phyloP scores from a whole-genome alignment of 2,329 filamentous ascomycete genomes.

The Colletotrichum tropicicola region DNA sequence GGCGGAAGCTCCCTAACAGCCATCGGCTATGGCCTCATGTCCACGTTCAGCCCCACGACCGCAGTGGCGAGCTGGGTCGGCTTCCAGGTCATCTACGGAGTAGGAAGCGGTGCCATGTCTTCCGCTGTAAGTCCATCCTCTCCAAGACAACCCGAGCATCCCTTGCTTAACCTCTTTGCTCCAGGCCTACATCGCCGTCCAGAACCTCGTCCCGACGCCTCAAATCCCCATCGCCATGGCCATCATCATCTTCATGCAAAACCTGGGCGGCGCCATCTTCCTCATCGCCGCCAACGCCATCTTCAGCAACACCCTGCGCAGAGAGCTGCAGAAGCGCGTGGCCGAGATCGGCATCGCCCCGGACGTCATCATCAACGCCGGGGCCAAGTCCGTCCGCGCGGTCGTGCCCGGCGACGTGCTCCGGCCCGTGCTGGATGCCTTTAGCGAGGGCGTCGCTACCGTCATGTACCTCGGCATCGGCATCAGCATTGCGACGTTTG shows the following conservation, averaged over 20 bases:
- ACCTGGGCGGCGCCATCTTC: slow-evolving; percentile 31
- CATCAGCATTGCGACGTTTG: slow-evolving; percentile 39
- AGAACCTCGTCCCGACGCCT: slow-evolving; percentile 5
- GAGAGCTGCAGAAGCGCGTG: slow-evolving; percentile 34
- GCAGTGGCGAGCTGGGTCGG: slow-evolving; percentile 29
- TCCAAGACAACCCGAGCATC: neutral
- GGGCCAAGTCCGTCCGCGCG: slow-evolving; percentile 47
- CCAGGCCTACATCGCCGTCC: slow-evolving; percentile 20
- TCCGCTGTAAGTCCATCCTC: neutral
- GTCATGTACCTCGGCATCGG: slow-evolving; percentile 42
- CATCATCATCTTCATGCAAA: slow-evolving; percentile 19
- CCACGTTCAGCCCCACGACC: slow-evolving; percentile 16
- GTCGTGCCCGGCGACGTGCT: slow-evolving; percentile 42
- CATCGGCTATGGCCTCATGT: slow-evolving; percentile 30
- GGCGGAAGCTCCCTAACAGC: slow-evolving; percentile 24
- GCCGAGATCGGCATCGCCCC: neutral
- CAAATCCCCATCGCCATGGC: slow-evolving; percentile 24
- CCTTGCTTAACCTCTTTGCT: neutral
- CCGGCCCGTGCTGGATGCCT: slow-evolving; percentile 46
- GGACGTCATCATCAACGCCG: slow-evolving; percentile 46
- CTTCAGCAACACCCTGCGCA: slow-evolving; percentile 41
- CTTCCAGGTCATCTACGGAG: slow-evolving; percentile 32
- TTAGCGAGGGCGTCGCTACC: slow-evolving; percentile 43
- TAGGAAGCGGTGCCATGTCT: slow-evolving; percentile 23
- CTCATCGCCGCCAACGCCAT: slow-evolving; percentile 32